Conservation (phyloP, 306 rosid genomes). For the Comarum palustre region DNA sequence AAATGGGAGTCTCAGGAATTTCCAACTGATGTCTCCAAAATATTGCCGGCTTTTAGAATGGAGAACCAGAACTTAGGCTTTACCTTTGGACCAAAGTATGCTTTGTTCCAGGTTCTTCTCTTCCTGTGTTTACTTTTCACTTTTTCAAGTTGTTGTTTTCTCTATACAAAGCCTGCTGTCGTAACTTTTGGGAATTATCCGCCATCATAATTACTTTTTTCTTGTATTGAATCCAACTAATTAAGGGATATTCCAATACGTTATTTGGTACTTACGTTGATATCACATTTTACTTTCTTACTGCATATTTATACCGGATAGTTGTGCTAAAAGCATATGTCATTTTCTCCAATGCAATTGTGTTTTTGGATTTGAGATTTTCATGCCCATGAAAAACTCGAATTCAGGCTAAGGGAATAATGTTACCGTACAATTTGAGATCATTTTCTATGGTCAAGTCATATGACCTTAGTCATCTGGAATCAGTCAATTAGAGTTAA, state of each 20-base stretch:
- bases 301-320: neutral
- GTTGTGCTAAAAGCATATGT: neutral
- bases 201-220: neutral
- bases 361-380: neutral
- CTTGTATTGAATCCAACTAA: too few relatives aligned
- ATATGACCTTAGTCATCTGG: neutral
- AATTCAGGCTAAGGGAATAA: too few relatives aligned
- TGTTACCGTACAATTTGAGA: neutral
- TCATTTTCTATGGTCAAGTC: neutral
- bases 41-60: conserved; percentile 24
- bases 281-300: neutral
- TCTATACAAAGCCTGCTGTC: neutral
- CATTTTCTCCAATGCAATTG: neutral
- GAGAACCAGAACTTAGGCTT: conserved; percentile 27
- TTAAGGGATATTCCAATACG: neutral
- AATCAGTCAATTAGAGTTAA: neutral
- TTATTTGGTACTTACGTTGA: neutral
- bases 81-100: conserved; percentile 39
- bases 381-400: neutral
- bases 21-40: conserved; percentile 29
- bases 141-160: neutral
- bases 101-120: conserved; percentile 27
- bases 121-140: neutral
- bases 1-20: conserved; percentile 39
- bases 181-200: neutral